Base-by-base conservation (phyloP, 352 stramenopile genomes). In the Globisporangium iwayamae region DNA sequence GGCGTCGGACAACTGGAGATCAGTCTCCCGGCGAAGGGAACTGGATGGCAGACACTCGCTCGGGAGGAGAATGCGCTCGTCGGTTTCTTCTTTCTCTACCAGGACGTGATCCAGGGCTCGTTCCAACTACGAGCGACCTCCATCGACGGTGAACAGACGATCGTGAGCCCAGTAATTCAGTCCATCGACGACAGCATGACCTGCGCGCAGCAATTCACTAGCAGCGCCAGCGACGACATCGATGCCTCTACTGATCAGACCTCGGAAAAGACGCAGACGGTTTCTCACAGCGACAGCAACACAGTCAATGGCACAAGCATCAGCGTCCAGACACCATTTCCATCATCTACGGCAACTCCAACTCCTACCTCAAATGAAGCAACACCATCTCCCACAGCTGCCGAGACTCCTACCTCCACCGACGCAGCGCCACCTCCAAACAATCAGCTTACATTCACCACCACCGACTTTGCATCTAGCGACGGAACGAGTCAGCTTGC, bases 1-100 rank as follows among this genome's bases (percentile, higher is more conserved):
- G 60, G 60, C 20, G 60, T 66, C 46, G 34, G n/a, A 28, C 25
- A 48, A 25, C 47, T 66, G 7, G 51, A 58, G n/a, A 66, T 66
- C 43, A 66, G n/a, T 16, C 4, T 55, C 20, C 6, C 47, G 18
- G 16, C 22, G 13, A 48, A 25, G 10, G 30, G 60, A 2, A 34
- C 36, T 7, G 54, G 48, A 14, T 66, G 60, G 60, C 25, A 57
- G 28, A 7, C 28, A 28, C 54, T 66, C 20, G 20, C 39, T 25
- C 60, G 60, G 3, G 14, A 60, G n/a, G 60, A 66, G 32, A 39
- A 20, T 28, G 16, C 22, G 2, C 39, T 66, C 20, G 16, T 41
- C 18, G 60, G 60, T 1, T 48, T 60, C 34, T 66, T 43, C 60
- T 66, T 65, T 28, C 34, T 59, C 9, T 59, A 18, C 32, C 28